Evolutionary conservation across 2,329 filamentous ascomycete species (phyloP), one percentile per base, ranked within the genome.

Genomic region (Bipolaris sorokiniana): DNA sequence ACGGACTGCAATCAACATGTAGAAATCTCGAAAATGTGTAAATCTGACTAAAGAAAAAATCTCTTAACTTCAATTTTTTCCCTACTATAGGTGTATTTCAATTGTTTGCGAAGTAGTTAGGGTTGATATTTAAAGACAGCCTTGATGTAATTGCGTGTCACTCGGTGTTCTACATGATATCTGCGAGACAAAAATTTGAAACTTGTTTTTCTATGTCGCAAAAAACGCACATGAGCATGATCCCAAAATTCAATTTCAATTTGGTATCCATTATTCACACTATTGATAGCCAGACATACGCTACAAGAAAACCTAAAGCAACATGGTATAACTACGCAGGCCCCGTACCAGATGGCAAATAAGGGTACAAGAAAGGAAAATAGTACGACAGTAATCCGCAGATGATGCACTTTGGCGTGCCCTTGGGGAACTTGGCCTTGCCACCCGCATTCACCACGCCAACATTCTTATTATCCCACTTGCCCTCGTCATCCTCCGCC

Each of bases 401-500:
- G 1, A 69, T 20, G 48, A 77, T 74, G 31, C 66, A 72, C 61
- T 71, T 49, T 3, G 75, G 75, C 5, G 72, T 75, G 5, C 72
- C 74, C 2, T 16, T 1, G 1, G 75, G 75, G 48, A 79, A 76
- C 33, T 67, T 75, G 3, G 76, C 77, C 7, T 54, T 61, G 1
- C 68, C 68, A 11, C 58, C 59, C 6, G 61, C 58, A 57, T 78
- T 77, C 2, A 71, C 49, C 7, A 76, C 74, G 6, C 63, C 56
- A 23, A 71, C 64, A 49, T 68, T 68, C 58, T 54, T 59, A n/a
- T 48, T 56, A 33, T 64, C 61, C 36, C 55, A 65, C 7, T 36
- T 37, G 5, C 58, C 61, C 33, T 79, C 72, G 0, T 76, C 80
- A 5, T 76, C 77, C 10, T 41, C 33, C 2, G 36, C 45, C 13